phyloP scores from a whole-genome alignment of 495 filamentous ascomycete species.

The Penicillium parvum region DNA sequence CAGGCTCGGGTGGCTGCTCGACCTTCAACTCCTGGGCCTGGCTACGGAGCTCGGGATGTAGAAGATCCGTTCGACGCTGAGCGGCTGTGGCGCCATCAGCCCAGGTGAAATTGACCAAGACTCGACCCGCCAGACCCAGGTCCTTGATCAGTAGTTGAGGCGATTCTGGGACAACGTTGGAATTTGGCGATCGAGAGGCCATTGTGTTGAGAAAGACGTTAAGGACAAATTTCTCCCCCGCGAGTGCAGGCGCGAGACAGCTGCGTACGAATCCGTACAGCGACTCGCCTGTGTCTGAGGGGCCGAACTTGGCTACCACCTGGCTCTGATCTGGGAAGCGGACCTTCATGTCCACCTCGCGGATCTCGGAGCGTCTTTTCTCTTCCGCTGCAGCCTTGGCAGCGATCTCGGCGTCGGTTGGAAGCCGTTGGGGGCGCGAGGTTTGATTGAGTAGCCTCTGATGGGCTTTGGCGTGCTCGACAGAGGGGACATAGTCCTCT shows the following conservation, averaged over 20 bases:
- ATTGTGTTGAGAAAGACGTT: conserved; percentile 28
- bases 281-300: conserved; percentile 55
- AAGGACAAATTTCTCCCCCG: conserved; percentile 48
- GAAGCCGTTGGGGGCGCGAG: conserved; percentile 60
- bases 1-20: conserved; percentile 38
- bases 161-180: conserved; percentile 41
- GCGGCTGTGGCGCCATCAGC: conserved; percentile 51
- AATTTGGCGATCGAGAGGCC: conserved; percentile 19
- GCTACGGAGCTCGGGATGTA: conserved; percentile 63
- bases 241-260: conserved; percentile 33
- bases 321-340: conserved; percentile 82
- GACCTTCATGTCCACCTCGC: conserved; percentile 69
- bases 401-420: conserved; percentile 48
- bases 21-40: conserved; percentile 64
- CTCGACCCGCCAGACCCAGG: conserved; percentile 61
- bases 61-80: conserved; percentile 35
- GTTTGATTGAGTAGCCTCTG: conserved; percentile 64
- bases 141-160: conserved; percentile 58
- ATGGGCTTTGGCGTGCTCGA: conserved; percentile 79
- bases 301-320: conserved; percentile 59
- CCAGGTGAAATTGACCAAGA: conserved; percentile 78
- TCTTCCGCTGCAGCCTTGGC: conserved; percentile 48
- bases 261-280: conserved; percentile 65
- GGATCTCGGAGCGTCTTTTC: conserved; percentile 58
- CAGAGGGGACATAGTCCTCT: conserved; percentile 73